Percentiles rank a stretch among this genome's conserved stretches.
These are phyloP conservation scores for Trichophyton benhamiae DNA, from an alignment of 2,329 filamentous ascomycete species.

Conservation along the genomic window DNA sequence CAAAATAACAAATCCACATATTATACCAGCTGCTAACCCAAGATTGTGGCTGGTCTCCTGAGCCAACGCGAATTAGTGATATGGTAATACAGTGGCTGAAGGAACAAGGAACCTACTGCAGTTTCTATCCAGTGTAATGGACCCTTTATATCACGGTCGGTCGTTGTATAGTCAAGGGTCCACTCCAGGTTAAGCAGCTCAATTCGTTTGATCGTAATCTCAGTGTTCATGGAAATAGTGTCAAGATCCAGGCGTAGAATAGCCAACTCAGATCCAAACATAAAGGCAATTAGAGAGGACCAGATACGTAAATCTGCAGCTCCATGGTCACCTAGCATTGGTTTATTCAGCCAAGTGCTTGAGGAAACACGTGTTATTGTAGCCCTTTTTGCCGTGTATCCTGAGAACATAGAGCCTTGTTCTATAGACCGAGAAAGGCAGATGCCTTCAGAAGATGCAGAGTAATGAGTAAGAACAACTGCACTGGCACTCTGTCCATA, in stretches of 20 bases:
- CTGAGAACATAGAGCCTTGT: constrained; percentile 22
- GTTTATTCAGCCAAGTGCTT: constrained; percentile 22
- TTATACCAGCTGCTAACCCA: constrained; percentile 4
- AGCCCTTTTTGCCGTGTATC: constrained; percentile 17
- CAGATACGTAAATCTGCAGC: background rate
- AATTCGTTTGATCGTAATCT: background rate
- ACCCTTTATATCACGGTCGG: background rate
- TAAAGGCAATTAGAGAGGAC: constrained; percentile 15
- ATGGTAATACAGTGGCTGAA: background rate
- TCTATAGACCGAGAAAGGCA: constrained; percentile 13
- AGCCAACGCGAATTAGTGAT: background rate
- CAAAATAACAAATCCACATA: background rate
- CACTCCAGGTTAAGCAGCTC: background rate
- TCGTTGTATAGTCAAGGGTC: background rate
- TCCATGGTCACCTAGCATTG: background rate
- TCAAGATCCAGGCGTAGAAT: constrained; percentile 1
- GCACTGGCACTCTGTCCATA: constrained; percentile 14
- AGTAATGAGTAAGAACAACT: constrained; percentile 19
- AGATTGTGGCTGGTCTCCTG: background rate
- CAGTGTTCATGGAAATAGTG: background rate
- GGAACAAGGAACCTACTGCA: background rate
- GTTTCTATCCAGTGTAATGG: constrained; percentile 4
- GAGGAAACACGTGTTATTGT: constrained; percentile 22
- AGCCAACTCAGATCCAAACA: constrained; percentile 21
- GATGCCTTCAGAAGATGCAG: constrained; percentile 12